Conservation (phyloP, 176 grass and related monocot species). For the Miscanthus lutarioriparius region DNA sequence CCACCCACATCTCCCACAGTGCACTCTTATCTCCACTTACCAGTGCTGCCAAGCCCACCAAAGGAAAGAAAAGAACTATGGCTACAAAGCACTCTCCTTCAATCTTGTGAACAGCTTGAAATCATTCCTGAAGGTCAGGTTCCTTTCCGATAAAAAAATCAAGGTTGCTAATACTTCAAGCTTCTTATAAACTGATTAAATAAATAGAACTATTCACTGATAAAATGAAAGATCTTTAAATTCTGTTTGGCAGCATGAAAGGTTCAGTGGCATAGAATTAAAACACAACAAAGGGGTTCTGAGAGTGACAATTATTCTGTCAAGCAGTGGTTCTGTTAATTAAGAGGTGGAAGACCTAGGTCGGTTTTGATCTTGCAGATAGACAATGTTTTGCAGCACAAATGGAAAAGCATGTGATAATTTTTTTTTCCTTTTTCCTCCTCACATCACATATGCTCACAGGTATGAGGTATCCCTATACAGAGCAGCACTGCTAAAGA, state of each 20-base stretch:
- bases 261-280: background rate
- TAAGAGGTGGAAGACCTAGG: background rate
- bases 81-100: background rate
- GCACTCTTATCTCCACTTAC: background rate
- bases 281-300: background rate
- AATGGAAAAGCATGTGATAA: background rate
- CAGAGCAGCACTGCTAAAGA: background rate
- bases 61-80: background rate
- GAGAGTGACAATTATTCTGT: background rate
- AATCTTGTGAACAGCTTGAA: background rate
- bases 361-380: background rate
- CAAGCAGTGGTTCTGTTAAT: background rate
- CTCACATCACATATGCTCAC: background rate
- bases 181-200: background rate
- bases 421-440: too few species aligned
- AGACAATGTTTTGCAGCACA: background rate
- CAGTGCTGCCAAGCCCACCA: background rate
- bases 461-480: background rate
- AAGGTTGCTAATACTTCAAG: background rate
- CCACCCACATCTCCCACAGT: background rate
- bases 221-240: background rate
- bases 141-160: background rate
- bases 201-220: background rate
- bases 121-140: background rate
- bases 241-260: background rate